Evolutionary conservation across 371 early-diverging fungal genomes (phyloP).

Genomic region (Syncephalastrum racemosum): DNA sequence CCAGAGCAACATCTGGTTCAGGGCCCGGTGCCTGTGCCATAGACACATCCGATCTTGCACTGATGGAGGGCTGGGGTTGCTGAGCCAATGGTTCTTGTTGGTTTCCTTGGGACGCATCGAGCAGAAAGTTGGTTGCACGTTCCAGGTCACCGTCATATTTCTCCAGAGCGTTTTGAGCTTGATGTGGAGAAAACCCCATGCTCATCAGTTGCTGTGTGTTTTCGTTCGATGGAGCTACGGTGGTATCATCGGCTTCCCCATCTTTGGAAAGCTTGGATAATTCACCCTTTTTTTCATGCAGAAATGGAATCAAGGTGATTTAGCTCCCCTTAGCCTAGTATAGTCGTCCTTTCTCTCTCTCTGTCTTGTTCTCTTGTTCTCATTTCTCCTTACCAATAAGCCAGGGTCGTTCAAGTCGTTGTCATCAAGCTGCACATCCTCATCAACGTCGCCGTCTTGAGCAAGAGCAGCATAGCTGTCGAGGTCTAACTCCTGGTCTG

Average conservation of each 20-base stretch:
- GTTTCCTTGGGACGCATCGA: slow-evolving; percentile 22
- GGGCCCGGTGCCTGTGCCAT: background rate
- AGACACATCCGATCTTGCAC: no score
- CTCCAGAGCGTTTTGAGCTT: slow-evolving; percentile 26
- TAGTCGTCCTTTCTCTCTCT: background rate
- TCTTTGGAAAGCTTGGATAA: slow-evolving; percentile 18
- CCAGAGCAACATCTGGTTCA: background rate
- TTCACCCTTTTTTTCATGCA: slow-evolving; percentile 21
- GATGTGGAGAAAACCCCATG: slow-evolving; percentile 35
- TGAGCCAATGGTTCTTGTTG: background rate
- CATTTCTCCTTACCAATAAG: slow-evolving; percentile 29
- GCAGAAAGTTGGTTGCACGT: slow-evolving; percentile 36
- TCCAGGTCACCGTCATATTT: slow-evolving; percentile 32
- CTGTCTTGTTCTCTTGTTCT: background rate
- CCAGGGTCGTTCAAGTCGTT: slow-evolving; percentile 39
- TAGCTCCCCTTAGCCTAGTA: no score
- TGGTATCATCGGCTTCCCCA: background rate
- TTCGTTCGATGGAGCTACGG: slow-evolving; percentile 1
- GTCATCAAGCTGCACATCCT: slow-evolving; percentile 41
- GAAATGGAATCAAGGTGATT: background rate
- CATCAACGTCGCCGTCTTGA: slow-evolving; percentile 33
- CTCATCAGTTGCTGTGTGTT: slow-evolving; percentile 17
- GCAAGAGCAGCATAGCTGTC: slow-evolving; percentile 41
- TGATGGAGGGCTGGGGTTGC: no score
- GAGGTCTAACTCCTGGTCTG: slow-evolving; percentile 29